Evolutionary conservation across 2,329 filamentous ascomycete species (phyloP), one percentile per base, ranked within the genome.

Genomic region (Trichophyton benhamiae): DNA sequence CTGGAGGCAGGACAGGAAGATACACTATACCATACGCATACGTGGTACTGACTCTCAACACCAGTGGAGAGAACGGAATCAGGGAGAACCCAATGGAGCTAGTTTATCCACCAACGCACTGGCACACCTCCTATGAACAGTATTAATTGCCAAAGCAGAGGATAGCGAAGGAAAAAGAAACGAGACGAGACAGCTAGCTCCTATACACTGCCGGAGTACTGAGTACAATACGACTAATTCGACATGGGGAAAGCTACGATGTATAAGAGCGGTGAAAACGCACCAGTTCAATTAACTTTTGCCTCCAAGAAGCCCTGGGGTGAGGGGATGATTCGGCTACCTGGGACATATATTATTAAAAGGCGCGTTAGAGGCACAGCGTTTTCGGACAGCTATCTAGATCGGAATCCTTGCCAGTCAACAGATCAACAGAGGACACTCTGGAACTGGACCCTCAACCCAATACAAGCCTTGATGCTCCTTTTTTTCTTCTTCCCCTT

Each of bases 261-360:
- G 33, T 52, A 25, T 36, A 55, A 55, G 52, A 55, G 38, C 8
- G 44, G 25, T 52, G 33, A 60, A 61, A 41, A 53, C 27, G 48
- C 48, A 53, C 48, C 22, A 15, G 48, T 33, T 53, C 22, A 53
- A 53, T 53, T 53, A 53, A n/a, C 48, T 22, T 52, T 53, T n/a
- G 22, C 6, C 25, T 53, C 48, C 25, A 5, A 27, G 48, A 13
- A 3, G 48, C 11, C 48, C 25, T 53, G 48, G 48, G 25, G 7
- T 53, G 48, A 53, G 22, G 11, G 33, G 25, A 53, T 33, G 22
- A 53, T 53, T 53, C 48, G 48, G 22, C 41, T 44, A n/a, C 15
- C 17, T 44, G 9, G 27, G 52, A 55, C n/a, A 36, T n/a, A 36
- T n/a, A 17, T 13, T 13, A 42, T 13, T 42, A 33, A 53, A 55